Conservation (phyloP, 1,284 basidiomycete genomes). For the Coniophora puteana region DNA sequence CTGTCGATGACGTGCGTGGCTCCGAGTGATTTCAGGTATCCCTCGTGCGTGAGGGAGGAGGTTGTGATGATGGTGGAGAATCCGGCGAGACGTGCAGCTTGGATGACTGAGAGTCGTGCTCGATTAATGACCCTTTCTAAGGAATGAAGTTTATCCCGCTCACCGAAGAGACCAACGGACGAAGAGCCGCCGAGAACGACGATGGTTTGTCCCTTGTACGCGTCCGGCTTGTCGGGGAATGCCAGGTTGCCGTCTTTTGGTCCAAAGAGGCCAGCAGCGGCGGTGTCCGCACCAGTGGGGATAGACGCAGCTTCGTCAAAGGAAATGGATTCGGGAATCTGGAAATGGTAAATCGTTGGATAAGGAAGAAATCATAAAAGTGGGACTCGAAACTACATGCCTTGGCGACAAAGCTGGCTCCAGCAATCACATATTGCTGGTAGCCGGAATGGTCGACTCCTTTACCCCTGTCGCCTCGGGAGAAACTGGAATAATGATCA, state of each 20-base stretch:
- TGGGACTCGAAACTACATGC: constrained; percentile 15
- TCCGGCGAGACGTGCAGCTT: constrained; percentile 35
- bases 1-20: constrained; percentile 36
- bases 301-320: constrained; percentile 38
- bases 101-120: constrained; percentile 24
- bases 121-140: not conserved
- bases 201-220: constrained; percentile 28
- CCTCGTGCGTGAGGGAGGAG: constrained; percentile 30
- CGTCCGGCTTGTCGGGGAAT: constrained; percentile 9
- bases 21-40: constrained; percentile 34
- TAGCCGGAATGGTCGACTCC: constrained; percentile 21
- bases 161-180: constrained; percentile 33
- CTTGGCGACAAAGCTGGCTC: constrained; percentile 34
- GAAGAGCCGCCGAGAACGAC: constrained; percentile 33
- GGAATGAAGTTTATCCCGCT: no score
- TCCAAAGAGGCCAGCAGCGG: constrained; percentile 20
- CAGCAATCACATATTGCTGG: constrained; percentile 40
- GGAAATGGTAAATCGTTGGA: not conserved
- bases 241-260: constrained; percentile 6
- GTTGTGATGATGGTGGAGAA: constrained; percentile 37
- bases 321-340: constrained; percentile 38
- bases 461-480: constrained; percentile 2
- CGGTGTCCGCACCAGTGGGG: constrained; percentile 21
- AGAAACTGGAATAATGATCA: constrained; percentile 6
- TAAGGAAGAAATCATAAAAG: not conserved